Conservation (phyloP, 371 early-diverging fungal genomes). For the Gilbertella persicaria region DNA sequence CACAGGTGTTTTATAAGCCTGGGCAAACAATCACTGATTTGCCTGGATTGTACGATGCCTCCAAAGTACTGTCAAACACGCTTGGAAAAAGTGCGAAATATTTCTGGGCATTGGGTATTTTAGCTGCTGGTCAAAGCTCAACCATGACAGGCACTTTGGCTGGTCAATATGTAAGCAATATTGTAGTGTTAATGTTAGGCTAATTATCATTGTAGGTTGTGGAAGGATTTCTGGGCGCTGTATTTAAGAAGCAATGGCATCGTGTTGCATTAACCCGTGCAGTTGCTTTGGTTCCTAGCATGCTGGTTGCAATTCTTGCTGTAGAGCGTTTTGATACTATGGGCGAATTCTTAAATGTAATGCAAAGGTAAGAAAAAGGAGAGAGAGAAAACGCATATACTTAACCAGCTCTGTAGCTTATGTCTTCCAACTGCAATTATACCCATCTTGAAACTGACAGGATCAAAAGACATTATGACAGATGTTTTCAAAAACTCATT, state of each 20-base stretch:
- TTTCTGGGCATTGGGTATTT: constrained; percentile 69
- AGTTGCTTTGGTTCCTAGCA: constrained; percentile 71
- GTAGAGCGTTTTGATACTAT: constrained; percentile 64
- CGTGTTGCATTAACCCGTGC: constrained; percentile 67
- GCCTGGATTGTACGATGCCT: constrained; percentile 65
- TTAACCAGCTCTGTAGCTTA: constrained; percentile 31
- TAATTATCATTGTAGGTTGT: too few species aligned
- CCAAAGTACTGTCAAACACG: constrained; percentile 53
- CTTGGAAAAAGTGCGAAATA: constrained; percentile 62
- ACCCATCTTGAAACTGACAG: constrained; percentile 68
- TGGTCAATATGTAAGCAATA: constrained; percentile 68
- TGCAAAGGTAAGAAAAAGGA: constrained; percentile 72
- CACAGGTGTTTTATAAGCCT: constrained; percentile 62
- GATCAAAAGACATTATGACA: constrained; percentile 52
- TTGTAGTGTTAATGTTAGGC: not conserved
- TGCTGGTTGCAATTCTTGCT: constrained; percentile 65
- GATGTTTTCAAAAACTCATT: constrained; percentile 42
- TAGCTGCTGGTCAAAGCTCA: constrained; percentile 75
- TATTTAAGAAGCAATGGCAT: constrained; percentile 71
- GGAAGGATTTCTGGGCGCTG: constrained; percentile 65
- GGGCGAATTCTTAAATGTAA: constrained; percentile 69
- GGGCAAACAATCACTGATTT: constrained; percentile 27
- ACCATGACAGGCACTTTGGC: constrained; percentile 80
- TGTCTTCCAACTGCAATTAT: constrained; percentile 74
- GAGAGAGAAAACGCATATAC: too few species aligned